Evolutionary conservation across 176 grass and related monocot genomes (phyloP).

Genomic region (Aegilops umbellulata): DNA sequence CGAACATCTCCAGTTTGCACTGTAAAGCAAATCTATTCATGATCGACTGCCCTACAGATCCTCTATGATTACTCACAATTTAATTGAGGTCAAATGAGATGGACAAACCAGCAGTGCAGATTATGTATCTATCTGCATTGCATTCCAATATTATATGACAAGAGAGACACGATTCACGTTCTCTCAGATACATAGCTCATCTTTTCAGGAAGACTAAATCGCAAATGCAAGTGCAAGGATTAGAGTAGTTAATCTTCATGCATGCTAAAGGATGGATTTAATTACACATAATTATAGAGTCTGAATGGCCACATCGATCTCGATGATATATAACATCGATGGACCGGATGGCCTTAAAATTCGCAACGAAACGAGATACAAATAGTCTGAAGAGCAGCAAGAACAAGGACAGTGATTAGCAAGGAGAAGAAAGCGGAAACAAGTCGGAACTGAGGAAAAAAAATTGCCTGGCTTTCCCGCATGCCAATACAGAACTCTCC

Average conservation of each 20-base stretch:
- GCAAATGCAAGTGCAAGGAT: slow-evolving; percentile 4
- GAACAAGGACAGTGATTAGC: slow-evolving; percentile 10
- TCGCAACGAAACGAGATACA: slow-evolving; percentile 28
- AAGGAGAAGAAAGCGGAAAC: slow-evolving; percentile 41
- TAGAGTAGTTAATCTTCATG: neutral
- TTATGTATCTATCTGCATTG: neutral
- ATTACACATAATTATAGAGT: slow-evolving; percentile 18
- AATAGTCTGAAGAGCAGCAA: slow-evolving; percentile 23
- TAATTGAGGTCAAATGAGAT: neutral
- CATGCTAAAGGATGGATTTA: neutral
- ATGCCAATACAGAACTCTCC: slow-evolving; percentile 52
- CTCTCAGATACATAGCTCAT: neutral
- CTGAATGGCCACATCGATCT: slow-evolving; percentile 10
- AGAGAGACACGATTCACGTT: neutral
- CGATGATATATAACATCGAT: slow-evolving; percentile 3
- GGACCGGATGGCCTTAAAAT: slow-evolving; percentile 19
- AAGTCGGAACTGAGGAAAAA: slow-evolving; percentile 44
- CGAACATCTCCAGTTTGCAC: slow-evolving; percentile 4
- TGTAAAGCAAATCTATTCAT: slow-evolving; percentile 3
- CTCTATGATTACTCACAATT: neutral
- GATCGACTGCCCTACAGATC: neutral
- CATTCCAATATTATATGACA: neutral
- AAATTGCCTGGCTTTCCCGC: slow-evolving; percentile 72
- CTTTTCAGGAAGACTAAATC: neutral
- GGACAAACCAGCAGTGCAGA: neutral